A percentile compares a stretch with the other conserved stretches of the same genome.
phyloP scores from a whole-genome alignment of 345 rosid species.

The Erodium maritimum region DNA sequence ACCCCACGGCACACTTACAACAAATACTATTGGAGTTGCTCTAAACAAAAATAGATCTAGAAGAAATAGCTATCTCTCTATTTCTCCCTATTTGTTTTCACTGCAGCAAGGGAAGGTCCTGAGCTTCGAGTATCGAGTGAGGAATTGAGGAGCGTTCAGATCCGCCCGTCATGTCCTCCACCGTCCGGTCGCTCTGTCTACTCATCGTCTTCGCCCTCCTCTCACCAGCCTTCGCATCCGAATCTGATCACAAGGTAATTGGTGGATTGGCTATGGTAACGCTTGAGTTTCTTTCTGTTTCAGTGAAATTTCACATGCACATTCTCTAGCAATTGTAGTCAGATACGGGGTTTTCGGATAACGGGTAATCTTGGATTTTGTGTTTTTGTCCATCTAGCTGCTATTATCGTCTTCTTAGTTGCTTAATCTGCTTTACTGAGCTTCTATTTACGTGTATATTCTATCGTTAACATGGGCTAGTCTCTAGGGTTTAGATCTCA shows the following conservation, averaged over 20 bases:
- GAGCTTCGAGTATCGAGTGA: too few relatives aligned
- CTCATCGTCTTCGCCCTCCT: slow-evolving; percentile 22
- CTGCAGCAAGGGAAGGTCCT: too few relatives aligned
- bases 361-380: too few relatives aligned
- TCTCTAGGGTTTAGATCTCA: background rate
- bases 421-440: too few relatives aligned
- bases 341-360: background rate
- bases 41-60: too few relatives aligned
- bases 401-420: too few relatives aligned
- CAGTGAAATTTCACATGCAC: slow-evolving; percentile 21
- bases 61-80: too few relatives aligned
- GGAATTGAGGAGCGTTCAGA: slow-evolving; percentile 22
- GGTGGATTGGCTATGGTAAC: background rate
- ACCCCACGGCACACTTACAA: too few relatives aligned
- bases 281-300: background rate
- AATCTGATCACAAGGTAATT: slow-evolving; percentile 88
- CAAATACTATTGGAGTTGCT: too few relatives aligned
- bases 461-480: background rate
- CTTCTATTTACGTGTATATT: background rate
- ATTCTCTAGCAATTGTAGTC: slow-evolving; percentile 15
- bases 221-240: slow-evolving; percentile 48
- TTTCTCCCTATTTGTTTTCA: too few relatives aligned
- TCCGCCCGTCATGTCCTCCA: slow-evolving; percentile 53
- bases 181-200: slow-evolving; percentile 24
- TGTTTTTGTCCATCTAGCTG: too few relatives aligned